phyloP scores from a whole-genome alignment of 495 filamentous ascomycete genomes.

The Neurospora sp. region DNA sequence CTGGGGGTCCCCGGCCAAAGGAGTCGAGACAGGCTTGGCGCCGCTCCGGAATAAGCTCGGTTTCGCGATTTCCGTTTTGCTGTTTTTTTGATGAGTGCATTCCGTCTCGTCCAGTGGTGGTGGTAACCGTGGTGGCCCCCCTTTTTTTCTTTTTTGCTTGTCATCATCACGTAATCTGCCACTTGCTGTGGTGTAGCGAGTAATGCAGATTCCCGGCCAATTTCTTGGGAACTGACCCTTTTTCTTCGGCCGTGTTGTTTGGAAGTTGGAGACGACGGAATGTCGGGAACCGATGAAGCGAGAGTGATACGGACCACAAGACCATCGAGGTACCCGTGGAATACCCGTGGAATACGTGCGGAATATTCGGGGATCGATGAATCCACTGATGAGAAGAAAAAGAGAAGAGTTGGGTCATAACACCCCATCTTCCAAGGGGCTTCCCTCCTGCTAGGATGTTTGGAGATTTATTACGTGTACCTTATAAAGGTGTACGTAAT shows the following conservation, averaged over 20 bases:
- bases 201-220: not conserved
- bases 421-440: too few species aligned
- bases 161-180: not conserved
- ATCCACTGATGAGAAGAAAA: not conserved
- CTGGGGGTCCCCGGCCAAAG: not conserved
- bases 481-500: not conserved
- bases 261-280: not conserved
- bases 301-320: not conserved
- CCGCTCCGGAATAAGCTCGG: not conserved
- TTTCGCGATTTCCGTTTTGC: not conserved
- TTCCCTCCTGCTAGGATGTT: too few species aligned
- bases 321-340: not conserved
- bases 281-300: not conserved
- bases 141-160: not conserved
- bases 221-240: not conserved
- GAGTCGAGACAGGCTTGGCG: not conserved
- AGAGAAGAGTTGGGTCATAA: not conserved
- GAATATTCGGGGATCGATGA: not conserved
- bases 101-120: not conserved
- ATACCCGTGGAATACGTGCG: not conserved
- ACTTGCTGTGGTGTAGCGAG: not conserved
- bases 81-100: not conserved
- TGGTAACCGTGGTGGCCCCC: not conserved
- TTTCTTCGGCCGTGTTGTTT: not conserved
- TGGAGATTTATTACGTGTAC: not conserved